phyloP scores from a whole-genome alignment of 2,329 filamentous ascomycete species.

The Corynespora cassiicola region DNA sequence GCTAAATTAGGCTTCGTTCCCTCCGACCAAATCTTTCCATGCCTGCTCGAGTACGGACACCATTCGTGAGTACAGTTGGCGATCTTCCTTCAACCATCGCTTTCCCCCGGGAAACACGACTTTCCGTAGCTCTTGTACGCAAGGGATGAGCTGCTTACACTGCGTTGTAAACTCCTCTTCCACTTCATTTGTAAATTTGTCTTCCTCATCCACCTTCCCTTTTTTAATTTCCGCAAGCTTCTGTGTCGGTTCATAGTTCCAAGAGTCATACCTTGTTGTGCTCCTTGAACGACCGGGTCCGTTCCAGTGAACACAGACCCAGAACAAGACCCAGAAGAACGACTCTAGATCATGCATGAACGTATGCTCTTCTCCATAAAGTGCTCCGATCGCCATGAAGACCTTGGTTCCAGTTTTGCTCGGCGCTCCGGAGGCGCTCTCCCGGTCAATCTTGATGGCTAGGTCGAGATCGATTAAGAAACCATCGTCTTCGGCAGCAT shows the following conservation, averaged over 20 bases:
- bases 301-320: conserved; percentile 45
- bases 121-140: conserved; percentile 16
- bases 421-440: conserved; percentile 14
- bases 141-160: conserved; percentile 15
- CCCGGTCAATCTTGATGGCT: conserved; percentile 9
- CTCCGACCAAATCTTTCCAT: too few relatives aligned
- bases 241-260: conserved; percentile 44
- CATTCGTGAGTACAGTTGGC: too few relatives aligned
- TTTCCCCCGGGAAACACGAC: conserved; percentile 15
- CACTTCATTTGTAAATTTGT: conserved; percentile 16
- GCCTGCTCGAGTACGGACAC: too few relatives aligned
- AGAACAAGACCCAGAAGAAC: conserved; percentile 12
- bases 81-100: conserved; percentile 16
- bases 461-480: conserved; percentile 31
- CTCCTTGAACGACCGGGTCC: conserved; percentile 23
- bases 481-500: conserved; percentile 17
- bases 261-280: conserved; percentile 36
- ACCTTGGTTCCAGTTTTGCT: conserved; percentile 10
- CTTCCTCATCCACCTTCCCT: conserved; percentile 25
- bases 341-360: conserved; percentile 9
- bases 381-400: conserved; percentile 8
- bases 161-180: conserved; percentile 13
- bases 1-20: too few relatives aligned
- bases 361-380: conserved; percentile 7
- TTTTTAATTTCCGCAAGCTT: conserved; percentile 29